phyloP scores from a whole-genome alignment of 306 rosid genomes.

The Acacia melanoxylon region DNA sequence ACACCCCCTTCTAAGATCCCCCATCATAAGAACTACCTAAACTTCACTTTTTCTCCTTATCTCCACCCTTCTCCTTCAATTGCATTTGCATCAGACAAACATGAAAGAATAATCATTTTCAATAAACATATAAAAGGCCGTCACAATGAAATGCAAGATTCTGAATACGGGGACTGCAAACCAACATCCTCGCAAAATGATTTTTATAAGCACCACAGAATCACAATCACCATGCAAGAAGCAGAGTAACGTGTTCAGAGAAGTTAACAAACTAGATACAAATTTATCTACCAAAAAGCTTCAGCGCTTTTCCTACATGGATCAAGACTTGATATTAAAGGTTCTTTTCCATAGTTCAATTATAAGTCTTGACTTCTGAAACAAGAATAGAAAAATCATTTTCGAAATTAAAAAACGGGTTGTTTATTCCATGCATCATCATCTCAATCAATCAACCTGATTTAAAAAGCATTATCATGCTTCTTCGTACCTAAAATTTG shows the following conservation, averaged over 20 bases:
- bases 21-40: neutral
- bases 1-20: neutral
- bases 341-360: neutral
- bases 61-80: neutral
- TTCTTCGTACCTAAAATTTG: neutral
- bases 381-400: neutral
- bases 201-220: neutral
- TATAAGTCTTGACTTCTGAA: neutral
- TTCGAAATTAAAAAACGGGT: neutral
- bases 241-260: neutral
- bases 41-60: neutral
- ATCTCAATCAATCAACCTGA: neutral
- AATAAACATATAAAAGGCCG: neutral
- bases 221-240: neutral
- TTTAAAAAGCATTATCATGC: neutral
- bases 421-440: neutral
- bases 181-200: neutral
- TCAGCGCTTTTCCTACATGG: neutral
- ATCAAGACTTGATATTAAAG: neutral
- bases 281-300: neutral
- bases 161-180: neutral
- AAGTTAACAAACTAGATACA: neutral
- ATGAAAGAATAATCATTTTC: neutral
- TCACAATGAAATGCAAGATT: neutral
- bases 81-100: neutral